Base-by-base conservation (phyloP, 176 grass and related monocot genomes). In the Puya raimondii region DNA sequence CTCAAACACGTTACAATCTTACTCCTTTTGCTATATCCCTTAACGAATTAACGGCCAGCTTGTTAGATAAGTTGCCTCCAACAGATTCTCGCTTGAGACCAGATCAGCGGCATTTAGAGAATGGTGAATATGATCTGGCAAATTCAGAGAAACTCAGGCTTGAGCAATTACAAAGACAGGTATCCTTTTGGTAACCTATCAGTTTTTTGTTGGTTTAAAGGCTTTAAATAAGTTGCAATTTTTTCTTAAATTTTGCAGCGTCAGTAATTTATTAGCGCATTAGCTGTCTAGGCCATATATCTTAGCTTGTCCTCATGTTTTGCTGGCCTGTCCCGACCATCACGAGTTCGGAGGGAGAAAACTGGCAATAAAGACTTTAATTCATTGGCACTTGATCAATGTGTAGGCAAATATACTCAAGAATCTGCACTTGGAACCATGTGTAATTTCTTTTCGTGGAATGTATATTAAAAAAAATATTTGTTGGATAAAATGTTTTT, bases 71-170 rank as follows among this genome's bases (percentile, higher is more conserved):
- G 81, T 73, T 96, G 72, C 83, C 92, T 50, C 92, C 92, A 50
- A 96, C 86, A 63, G 92, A 96, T 82, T 96, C 92, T 61, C 88
- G 92, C 59, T 73, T 92, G 64, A 80, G 92, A 64, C 92, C 92
- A 48, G 92, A 96, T 80, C 92, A 96, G 80, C 78, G 86, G 33
- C 89, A 84, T 88, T 79, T 96, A 65, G 92, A 96, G 81, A 96
- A 96, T 72, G 92, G 92, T 65, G 92, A 96, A 86, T 96, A 96
- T 85, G 92, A 89, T 70, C 83, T 83, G 86, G 92, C 92, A 80
- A 96, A 96, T 87, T 61, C 64, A 49, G 92, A 96, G 79, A 96
- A 96, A 82, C 76, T 96, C 61, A 96, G 92, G 78, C 92, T 96
- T 76, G 88, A 96, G 83, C 88, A 96, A 78, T 77, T 96, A 53